Percentiles rank a stretch among this genome's conserved stretches.
These are phyloP conservation scores for Cutaneotrichosporon arboriforme DNA, from an alignment of 1,284 basidiomycete species.

Conservation along the genomic window DNA sequence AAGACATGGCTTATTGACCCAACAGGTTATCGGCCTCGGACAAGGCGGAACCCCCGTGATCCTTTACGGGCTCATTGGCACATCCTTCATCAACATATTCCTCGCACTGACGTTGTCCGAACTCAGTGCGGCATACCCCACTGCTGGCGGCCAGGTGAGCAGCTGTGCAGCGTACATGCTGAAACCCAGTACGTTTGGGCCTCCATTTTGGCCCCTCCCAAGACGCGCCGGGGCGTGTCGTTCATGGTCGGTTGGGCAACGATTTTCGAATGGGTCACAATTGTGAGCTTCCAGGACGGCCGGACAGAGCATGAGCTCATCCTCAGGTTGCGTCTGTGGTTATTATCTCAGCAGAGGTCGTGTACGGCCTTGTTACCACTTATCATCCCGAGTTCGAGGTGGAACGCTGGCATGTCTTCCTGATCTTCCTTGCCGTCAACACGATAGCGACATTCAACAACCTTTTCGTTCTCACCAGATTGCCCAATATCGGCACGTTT, in stretches of 20 bases:
- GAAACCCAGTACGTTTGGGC: constrained; percentile 12
- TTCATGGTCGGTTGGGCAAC: constrained; percentile 13
- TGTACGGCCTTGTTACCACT: constrained; percentile 8
- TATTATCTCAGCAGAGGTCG: constrained; percentile 13
- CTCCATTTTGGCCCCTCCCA: constrained; percentile 10
- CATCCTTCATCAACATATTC: constrained; percentile 1
- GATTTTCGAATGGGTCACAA: constrained; percentile 16
- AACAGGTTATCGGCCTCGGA: neutral
- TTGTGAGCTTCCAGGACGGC: neutral
- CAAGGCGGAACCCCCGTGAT: constrained; percentile 4
- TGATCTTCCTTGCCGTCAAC: constrained; percentile 11
- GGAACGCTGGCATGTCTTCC: constrained; percentile 19
- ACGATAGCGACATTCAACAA: constrained; percentile 12
- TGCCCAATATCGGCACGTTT: constrained; percentile 8
- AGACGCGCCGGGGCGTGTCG: constrained; percentile 8
- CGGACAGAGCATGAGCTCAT: too few species aligned
- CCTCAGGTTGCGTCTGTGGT: constrained; percentile 12
- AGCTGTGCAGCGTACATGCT: neutral
- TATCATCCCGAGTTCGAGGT: constrained; percentile 15
- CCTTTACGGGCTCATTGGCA: constrained; percentile 5
- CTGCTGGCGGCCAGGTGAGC: neutral
- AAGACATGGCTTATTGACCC: neutral
- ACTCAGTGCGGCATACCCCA: neutral
- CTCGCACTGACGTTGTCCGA: neutral
- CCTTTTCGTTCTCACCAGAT: constrained; percentile 4